These are phyloP conservation scores for Lepiota brunneoincarnata DNA, from an alignment of 768 basidiomycete genomes.

Conservation along the genomic window DNA sequence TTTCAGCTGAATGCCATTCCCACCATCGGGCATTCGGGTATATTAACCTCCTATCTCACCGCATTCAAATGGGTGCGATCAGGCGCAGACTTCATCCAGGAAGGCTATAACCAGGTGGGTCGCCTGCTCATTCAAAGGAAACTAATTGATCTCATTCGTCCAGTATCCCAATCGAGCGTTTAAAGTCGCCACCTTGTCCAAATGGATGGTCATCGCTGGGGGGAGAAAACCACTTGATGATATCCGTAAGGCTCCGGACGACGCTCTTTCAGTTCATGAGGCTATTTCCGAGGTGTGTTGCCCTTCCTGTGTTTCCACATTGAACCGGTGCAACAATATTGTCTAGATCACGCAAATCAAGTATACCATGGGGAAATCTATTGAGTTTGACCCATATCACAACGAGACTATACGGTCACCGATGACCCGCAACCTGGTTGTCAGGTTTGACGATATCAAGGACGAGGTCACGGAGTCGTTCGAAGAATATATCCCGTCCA, in stretches of 20 bases:
- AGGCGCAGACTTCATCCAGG: constrained; percentile 20
- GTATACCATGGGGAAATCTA: constrained; percentile 34
- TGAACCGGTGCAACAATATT: not conserved
- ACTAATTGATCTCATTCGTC: not conserved
- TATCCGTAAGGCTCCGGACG: constrained; percentile 35
- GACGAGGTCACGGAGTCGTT: constrained; percentile 44
- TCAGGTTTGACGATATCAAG: constrained; percentile 35
- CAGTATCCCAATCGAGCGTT: constrained; percentile 25
- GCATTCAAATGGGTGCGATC: constrained; percentile 22
- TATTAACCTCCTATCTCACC: constrained; percentile 22
- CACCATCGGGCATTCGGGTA: constrained; percentile 22
- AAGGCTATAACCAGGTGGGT: constrained; percentile 22
- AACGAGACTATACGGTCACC: constrained; percentile 26
- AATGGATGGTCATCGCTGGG: constrained; percentile 39
- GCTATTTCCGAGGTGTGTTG: constrained; percentile 30
- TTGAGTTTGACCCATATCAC: constrained; percentile 29
- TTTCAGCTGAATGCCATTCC: constrained; percentile 19
- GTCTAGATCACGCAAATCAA: constrained; percentile 32
- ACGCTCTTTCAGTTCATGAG: constrained; percentile 31
- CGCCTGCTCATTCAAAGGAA: not conserved
- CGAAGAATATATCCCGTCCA: constrained; percentile 31
- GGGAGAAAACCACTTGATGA: constrained; percentile 33
- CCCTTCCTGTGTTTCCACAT: not conserved
- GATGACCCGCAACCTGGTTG: constrained; percentile 36
- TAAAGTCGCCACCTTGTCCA: constrained; percentile 20